Conservation (phyloP, 306 rosid genomes). For the Cajanus cajan region DNA sequence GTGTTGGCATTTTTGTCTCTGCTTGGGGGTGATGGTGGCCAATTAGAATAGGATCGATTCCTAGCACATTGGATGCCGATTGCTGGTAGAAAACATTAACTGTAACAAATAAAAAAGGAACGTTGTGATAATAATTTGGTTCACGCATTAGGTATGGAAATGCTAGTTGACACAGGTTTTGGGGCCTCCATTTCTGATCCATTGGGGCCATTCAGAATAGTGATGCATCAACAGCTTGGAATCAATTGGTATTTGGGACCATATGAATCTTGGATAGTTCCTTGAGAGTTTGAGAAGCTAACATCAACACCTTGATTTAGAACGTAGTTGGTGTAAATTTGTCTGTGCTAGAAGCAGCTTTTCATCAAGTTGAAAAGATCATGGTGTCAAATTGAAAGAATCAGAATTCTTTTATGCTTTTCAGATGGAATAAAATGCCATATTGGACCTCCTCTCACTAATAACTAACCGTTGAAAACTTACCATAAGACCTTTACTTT, state of each 20-base stretch:
- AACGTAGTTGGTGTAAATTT: slow-evolving; percentile 26
- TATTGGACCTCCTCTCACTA: slow-evolving; percentile 10
- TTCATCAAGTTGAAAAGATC: slow-evolving; percentile 27
- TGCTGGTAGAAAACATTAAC: slow-evolving; percentile 39
- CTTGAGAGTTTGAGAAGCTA: slow-evolving; percentile 38
- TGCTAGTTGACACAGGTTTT: slow-evolving; percentile 48
- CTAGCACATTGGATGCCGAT: slow-evolving; percentile 65
- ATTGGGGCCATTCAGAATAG: slow-evolving; percentile 38
- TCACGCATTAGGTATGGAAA: slow-evolving; percentile 82
- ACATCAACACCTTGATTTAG: slow-evolving; percentile 30
- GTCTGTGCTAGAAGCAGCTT: slow-evolving; percentile 28
- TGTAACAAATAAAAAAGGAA: slow-evolving; percentile 14
- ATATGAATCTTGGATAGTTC: slow-evolving; percentile 39
- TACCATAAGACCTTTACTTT: neutral
- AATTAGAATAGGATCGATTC: slow-evolving; percentile 32
- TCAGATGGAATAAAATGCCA: neutral
- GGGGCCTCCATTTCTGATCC: slow-evolving; percentile 54
- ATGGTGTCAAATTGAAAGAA: slow-evolving; percentile 2
- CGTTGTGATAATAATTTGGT: slow-evolving; percentile 49
- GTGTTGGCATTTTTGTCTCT: slow-evolving; percentile 50
- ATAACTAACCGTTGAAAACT: slow-evolving; percentile 25
- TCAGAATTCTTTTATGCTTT: slow-evolving; percentile 6
- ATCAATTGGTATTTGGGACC: slow-evolving; percentile 47
- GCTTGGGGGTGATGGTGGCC: slow-evolving; percentile 48
- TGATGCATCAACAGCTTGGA: slow-evolving; percentile 37